Conservation (phyloP, 345 rosid genomes). For the Cardamine resedifolia region DNA sequence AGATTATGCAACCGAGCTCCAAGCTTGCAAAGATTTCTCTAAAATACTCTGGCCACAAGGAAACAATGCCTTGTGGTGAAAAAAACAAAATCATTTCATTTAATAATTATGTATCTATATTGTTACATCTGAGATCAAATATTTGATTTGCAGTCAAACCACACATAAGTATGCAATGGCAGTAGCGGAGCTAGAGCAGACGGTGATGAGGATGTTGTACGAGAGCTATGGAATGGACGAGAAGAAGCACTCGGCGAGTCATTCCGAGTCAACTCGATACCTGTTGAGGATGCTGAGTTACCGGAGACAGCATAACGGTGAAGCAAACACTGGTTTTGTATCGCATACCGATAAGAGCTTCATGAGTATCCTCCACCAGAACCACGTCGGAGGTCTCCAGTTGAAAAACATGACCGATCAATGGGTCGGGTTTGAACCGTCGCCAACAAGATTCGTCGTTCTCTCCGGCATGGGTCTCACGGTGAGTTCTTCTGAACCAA, state of each 20-base stretch:
- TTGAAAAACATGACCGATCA: slow-evolving; percentile 45
- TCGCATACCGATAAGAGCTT: slow-evolving; percentile 66
- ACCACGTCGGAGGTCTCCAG: slow-evolving; percentile 54
- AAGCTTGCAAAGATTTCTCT: slow-evolving; percentile 50
- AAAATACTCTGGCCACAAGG: slow-evolving; percentile 72
- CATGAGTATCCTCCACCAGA: slow-evolving; percentile 57
- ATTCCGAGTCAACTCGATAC: slow-evolving; percentile 44
- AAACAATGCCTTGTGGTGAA: slow-evolving; percentile 56
- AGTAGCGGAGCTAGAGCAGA: slow-evolving; percentile 45
- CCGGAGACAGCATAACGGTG: slow-evolving; percentile 38
- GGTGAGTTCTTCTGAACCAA: slow-evolving; percentile 39
- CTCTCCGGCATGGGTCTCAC: slow-evolving; percentile 63
- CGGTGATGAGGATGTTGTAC: slow-evolving; percentile 57
- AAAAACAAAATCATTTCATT: background rate
- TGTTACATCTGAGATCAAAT: background rate
- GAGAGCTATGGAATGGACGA: slow-evolving; percentile 57
- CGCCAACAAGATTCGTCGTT: slow-evolving; percentile 55
- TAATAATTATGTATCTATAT: background rate
- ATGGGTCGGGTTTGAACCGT: slow-evolving; percentile 44
- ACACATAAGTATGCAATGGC: slow-evolving; percentile 45
- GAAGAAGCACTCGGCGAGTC: slow-evolving; percentile 39
- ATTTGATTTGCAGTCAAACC: slow-evolving; percentile 31
- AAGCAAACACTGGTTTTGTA: slow-evolving; percentile 45
- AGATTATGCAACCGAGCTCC: slow-evolving; percentile 47
- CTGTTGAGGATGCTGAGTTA: slow-evolving; percentile 54